phyloP scores from a whole-genome alignment of 2,329 filamentous ascomycete genomes.

The Penicillium sp. region DNA sequence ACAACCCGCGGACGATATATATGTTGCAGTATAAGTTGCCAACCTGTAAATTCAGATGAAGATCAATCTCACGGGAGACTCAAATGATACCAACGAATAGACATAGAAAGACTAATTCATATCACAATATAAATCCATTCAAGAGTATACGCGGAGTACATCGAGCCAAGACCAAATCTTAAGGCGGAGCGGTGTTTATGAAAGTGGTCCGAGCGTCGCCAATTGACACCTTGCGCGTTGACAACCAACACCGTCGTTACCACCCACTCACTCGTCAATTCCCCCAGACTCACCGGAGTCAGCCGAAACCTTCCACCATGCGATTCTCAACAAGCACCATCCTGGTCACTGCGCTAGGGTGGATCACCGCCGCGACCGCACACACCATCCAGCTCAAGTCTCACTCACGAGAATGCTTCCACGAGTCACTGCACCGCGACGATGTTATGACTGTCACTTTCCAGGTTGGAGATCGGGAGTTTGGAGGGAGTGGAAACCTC shows the following conservation, averaged over 20 bases:
- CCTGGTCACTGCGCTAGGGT: conserved; percentile 54
- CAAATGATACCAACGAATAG: not conserved
- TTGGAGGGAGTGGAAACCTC: conserved; percentile 88
- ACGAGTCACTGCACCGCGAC: conserved; percentile 86
- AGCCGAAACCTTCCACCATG: conserved; percentile 32
- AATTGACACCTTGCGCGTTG: conserved; percentile 40
- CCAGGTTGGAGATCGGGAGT: conserved; percentile 95
- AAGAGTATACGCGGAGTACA: not conserved
- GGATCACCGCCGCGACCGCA: conserved; percentile 63
- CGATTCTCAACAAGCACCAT: conserved; percentile 41
- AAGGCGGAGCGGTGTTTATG: conserved; percentile 15
- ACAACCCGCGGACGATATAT: not conserved
- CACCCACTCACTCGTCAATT: conserved; percentile 11
- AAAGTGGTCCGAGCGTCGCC: conserved; percentile 37
- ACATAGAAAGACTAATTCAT: not conserved
- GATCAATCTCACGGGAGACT: rapidly evolving
- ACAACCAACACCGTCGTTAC: conserved; percentile 2
- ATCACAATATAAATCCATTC: not conserved
- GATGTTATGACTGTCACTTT: conserved; percentile 99
- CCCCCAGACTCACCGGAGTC: not conserved
- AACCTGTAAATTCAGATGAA: not conserved
- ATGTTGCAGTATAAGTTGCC: not conserved
- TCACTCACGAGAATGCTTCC: conserved; percentile 95
- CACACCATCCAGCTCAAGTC: conserved; percentile 96
- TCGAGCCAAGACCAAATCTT: not conserved